Percentiles rank a stretch among this genome's conserved stretches.
Evolutionary conservation across 495 filamentous ascomycete genomes (phyloP).

Genomic region (Amorphotheca resinae): DNA sequence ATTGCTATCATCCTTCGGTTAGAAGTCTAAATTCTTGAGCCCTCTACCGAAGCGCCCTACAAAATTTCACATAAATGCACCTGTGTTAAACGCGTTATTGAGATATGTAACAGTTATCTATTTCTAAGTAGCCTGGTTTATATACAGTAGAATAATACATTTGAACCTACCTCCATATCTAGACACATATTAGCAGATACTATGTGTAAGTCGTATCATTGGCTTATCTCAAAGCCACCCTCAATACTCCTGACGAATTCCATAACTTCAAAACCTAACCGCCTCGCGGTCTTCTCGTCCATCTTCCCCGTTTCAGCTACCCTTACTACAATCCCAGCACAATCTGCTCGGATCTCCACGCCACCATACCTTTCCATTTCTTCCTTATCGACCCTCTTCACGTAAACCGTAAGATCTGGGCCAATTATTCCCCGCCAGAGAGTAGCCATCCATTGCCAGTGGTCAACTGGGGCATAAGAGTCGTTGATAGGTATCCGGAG

Average conservation of each 20-base stretch:
- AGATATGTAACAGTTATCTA: too few relatives aligned
- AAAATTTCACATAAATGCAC: too few relatives aligned
- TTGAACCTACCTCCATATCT: too few relatives aligned
- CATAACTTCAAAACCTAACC: slow-evolving; percentile 71
- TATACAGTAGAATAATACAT: too few relatives aligned
- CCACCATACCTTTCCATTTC: slow-evolving; percentile 29
- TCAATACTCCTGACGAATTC: slow-evolving; percentile 51
- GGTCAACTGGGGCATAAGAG: slow-evolving; percentile 67
- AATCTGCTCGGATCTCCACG: slow-evolving; percentile 17
- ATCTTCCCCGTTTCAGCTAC: slow-evolving; percentile 23
- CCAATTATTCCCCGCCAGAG: slow-evolving; percentile 83
- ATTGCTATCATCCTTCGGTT: too few relatives aligned
- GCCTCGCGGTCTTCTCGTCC: slow-evolving; percentile 53
- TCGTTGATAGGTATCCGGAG: slow-evolving; percentile 61
- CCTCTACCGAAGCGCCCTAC: too few relatives aligned
- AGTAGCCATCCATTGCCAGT: slow-evolving; percentile 98
- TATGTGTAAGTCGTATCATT: too few relatives aligned
- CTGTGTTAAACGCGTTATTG: too few relatives aligned
- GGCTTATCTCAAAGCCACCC: slow-evolving; percentile 9
- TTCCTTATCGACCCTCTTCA: slow-evolving; percentile 27
- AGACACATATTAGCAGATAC: too few relatives aligned
- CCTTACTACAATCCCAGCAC: slow-evolving; percentile 43
- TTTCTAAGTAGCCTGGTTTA: too few relatives aligned
- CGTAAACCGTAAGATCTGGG: slow-evolving; percentile 74
- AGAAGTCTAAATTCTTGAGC: too few relatives aligned